Percentiles rank a stretch among this genome's conserved stretches.
These are phyloP conservation scores for Zancudomyces culisetae DNA, from an alignment of 371 early-diverging fungal species.

Conservation along the genomic window DNA sequence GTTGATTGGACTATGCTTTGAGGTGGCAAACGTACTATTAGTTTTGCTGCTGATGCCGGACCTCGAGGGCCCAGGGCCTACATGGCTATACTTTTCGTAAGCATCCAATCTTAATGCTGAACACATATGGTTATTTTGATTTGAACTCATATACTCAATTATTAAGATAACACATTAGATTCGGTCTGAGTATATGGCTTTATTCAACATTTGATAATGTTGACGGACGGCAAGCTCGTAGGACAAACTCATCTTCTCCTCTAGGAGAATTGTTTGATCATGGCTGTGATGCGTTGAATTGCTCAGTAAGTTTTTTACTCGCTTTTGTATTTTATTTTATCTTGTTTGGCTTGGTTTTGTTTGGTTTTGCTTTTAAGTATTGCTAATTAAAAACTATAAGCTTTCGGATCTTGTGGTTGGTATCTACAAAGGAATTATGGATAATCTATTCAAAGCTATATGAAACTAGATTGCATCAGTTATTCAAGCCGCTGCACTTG, in stretches of 20 bases:
- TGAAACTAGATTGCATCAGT: constrained; percentile 43
- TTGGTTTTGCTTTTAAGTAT: too few species aligned
- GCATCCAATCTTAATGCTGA: too few species aligned
- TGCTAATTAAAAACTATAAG: too few species aligned
- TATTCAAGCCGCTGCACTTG: constrained; percentile 64
- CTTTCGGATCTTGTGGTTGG: too few species aligned
- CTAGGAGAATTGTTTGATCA: constrained; percentile 89
- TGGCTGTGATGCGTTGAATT: constrained; percentile 85
- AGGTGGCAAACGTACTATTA: constrained; percentile 50
- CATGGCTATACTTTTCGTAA: constrained; percentile 58
- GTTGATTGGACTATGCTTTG: constrained; percentile 74
- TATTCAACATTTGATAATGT: constrained; percentile 95
- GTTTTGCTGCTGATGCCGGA: constrained; percentile 48
- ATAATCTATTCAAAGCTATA: too few species aligned
- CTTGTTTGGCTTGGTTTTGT: too few species aligned
- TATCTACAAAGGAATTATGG: too few species aligned
- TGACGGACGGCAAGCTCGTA: constrained; percentile 96
- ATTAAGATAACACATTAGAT: constrained; percentile 26
- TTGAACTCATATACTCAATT: too few species aligned
- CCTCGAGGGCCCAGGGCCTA: constrained; percentile 50
- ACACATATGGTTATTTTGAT: too few species aligned
- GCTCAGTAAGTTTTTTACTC: constrained; percentile 30
- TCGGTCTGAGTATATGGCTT: constrained; percentile 72
- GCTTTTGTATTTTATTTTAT: too few species aligned
- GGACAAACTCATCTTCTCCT: constrained; percentile 81